A percentile compares a stretch with the other conserved stretches of the same genome.
These are phyloP conservation scores for Helicocarpus griseus DNA, from an alignment of 2,329 filamentous ascomycete genomes.

Conservation along the genomic window DNA sequence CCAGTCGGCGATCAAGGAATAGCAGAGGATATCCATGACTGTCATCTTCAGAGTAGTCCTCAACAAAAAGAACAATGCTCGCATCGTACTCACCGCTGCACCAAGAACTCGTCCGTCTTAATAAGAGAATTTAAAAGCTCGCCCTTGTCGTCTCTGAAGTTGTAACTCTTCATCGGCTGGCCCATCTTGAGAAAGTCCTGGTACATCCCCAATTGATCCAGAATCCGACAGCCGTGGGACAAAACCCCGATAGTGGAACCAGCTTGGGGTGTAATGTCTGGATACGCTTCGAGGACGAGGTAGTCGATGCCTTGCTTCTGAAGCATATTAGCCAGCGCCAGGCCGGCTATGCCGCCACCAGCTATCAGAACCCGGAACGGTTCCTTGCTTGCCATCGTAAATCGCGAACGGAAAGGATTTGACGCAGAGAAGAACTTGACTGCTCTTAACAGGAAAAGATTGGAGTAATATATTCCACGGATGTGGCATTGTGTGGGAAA, in stretches of 20 bases:
- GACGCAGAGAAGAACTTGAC: too few species aligned
- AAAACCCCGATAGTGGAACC: slow-evolving; percentile 42
- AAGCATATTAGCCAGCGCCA: slow-evolving; percentile 39
- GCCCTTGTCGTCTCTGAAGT: not conserved
- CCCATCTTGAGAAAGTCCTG: slow-evolving; percentile 14
- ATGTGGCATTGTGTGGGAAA: too few species aligned
- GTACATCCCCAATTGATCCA: slow-evolving; percentile 42
- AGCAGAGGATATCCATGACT: slow-evolving; percentile 6
- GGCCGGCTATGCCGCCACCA: slow-evolving; percentile 41
- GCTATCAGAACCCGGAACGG: slow-evolving; percentile 35
- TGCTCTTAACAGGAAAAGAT: too few species aligned
- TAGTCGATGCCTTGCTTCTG: slow-evolving; percentile 40
- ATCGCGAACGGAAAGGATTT: not conserved
- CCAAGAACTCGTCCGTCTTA: not conserved
- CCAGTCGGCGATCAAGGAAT: slow-evolving; percentile 28
- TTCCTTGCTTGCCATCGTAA: not conserved
- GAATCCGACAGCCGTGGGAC: slow-evolving; percentile 35
- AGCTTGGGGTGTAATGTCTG: slow-evolving; percentile 33
- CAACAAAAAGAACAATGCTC: not conserved
- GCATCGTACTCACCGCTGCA: not conserved
- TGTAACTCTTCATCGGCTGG: not conserved
- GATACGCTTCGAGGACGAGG: slow-evolving; percentile 38
- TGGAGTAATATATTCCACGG: not conserved
- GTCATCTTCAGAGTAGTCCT: too few species aligned
- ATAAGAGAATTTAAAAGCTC: slow-evolving; percentile 13